Evolutionary conservation across 306 rosid species (phyloP).

Genomic region (Casuarina cunninghamiana): DNA sequence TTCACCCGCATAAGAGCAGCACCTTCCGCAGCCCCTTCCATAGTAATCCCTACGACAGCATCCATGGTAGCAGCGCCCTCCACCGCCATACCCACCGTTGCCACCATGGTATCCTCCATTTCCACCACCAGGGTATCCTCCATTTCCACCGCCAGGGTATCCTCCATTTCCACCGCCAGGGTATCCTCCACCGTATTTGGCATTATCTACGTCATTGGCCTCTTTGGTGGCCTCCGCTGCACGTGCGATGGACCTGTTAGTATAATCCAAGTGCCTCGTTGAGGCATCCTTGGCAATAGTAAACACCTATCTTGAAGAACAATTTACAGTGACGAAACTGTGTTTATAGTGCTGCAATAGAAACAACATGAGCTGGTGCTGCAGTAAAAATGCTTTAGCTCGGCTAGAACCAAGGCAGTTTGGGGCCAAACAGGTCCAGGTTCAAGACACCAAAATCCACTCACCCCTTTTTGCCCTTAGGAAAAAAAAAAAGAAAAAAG

Average conservation of each 20-base stretch:
- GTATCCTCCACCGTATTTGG: conserved; percentile 8
- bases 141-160: not conserved
- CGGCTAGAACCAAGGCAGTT: too few relatives aligned
- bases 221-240: conserved; percentile 10
- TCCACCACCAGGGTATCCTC: not conserved
- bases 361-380: too few relatives aligned
- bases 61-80: conserved; percentile 40
- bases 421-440: too few relatives aligned
- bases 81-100: not conserved
- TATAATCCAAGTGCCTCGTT: not conserved
- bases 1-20: conserved; percentile 57
- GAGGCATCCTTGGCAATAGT: not conserved
- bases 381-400: too few relatives aligned
- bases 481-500: too few relatives aligned
- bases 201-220: conserved; percentile 22
- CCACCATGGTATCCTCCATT: conserved; percentile 10
- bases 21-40: conserved; percentile 33
- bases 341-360: too few relatives aligned
- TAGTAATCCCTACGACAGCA: conserved; percentile 39
- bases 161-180: conserved; percentile 4
- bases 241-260: not conserved
- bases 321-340: too few relatives aligned
- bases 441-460: too few relatives aligned
- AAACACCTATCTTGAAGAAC: not conserved
- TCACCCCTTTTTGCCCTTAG: too few relatives aligned